Base-by-base conservation (phyloP, 2,329 filamentous ascomycete species). In the Alternaria postmessia region DNA sequence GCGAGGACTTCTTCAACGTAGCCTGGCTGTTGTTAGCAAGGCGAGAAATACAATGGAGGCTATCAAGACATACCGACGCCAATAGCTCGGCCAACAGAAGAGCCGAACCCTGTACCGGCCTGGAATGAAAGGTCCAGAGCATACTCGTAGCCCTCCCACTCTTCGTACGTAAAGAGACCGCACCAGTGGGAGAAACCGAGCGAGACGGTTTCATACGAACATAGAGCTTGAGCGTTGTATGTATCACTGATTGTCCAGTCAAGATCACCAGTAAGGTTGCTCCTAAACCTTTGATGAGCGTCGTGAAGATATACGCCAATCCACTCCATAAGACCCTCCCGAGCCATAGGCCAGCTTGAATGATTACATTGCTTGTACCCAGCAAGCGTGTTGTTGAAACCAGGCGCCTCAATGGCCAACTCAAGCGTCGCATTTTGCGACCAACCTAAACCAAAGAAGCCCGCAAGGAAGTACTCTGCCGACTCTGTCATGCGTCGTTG, bases 391-490 rank as follows among this genome's bases (percentile, higher is more conserved):
- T 92, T 92, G 78, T 93, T 93, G 75, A 86, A 90, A 2, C 81
- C 81, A 1, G 73, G 70, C 16, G 82, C 79, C 70, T 93, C 91
- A 41, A 92, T 91, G 11, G 90, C 88, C 14, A 91, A 82, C 68
- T 92, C 87, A n/a, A 92, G 84, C 0, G 88, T 91, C 7, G 85
- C 90, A 71, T 92, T 91, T 30, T 88, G 84, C 1, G 87, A 84
- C 90, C 90, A 93, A 47, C 89, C 86, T 0, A 92, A 83, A 0
- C 91, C 91, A 71, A 93, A 93, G 80, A 93, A 93, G 0, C 91
- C 91, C 6, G 90, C 89, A 72, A 93, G 80, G 78, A 92, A 93
- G 76, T 93, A 90, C 76, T 93, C 90, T 3, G 90, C 90, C 39
- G 86, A 89, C 74, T 93, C 89, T 22, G 90, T 81, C 91, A 93